Conservation (phyloP, 768 basidiomycete species). For the Leucocoprinus sp. region DNA sequence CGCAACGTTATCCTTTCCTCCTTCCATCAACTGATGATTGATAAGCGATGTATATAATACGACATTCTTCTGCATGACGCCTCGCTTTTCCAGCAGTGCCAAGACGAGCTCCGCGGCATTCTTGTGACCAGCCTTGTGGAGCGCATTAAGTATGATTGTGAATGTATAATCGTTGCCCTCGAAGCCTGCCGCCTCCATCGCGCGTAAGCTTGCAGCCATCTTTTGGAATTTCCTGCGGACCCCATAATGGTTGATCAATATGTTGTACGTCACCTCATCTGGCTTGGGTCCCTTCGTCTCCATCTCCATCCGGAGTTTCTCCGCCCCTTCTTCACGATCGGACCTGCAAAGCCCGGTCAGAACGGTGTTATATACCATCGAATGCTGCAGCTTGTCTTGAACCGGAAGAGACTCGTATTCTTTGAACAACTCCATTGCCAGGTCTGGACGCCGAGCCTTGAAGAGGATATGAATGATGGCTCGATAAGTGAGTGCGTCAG, state of each 20-base stretch:
- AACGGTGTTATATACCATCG: constrained; percentile 65
- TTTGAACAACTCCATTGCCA: constrained; percentile 43
- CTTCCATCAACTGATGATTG: constrained; percentile 56
- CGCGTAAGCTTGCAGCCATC: constrained; percentile 48
- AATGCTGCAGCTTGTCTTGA: constrained; percentile 19
- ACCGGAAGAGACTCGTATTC: constrained; percentile 36
- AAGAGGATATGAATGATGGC: constrained; percentile 61
- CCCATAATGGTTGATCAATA: constrained; percentile 61
- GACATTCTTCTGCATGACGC: constrained; percentile 64
- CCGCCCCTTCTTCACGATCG: constrained; percentile 31
- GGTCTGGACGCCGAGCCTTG: constrained; percentile 37
- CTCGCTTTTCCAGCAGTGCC: constrained; percentile 67
- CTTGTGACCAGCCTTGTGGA: constrained; percentile 58
- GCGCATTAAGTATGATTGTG: constrained; percentile 74
- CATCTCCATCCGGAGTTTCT: constrained; percentile 36
- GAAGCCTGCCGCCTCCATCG: constrained; percentile 46
- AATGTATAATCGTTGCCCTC: constrained; percentile 78
- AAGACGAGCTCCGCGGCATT: constrained; percentile 63
- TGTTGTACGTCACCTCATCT: constrained; percentile 76
- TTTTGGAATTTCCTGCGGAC: constrained; percentile 54
- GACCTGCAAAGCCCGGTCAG: constrained; percentile 54
- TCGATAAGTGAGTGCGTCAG: constrained; percentile 58
- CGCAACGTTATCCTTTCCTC: constrained; percentile 42
- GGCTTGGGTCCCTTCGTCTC: constrained; percentile 46
- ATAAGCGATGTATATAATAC: constrained; percentile 78